Evolutionary conservation across 352 stramenopile genomes (phyloP), one percentile per base, ranked within the genome.

Genomic region (Pythium rhizo-oryzae): DNA sequence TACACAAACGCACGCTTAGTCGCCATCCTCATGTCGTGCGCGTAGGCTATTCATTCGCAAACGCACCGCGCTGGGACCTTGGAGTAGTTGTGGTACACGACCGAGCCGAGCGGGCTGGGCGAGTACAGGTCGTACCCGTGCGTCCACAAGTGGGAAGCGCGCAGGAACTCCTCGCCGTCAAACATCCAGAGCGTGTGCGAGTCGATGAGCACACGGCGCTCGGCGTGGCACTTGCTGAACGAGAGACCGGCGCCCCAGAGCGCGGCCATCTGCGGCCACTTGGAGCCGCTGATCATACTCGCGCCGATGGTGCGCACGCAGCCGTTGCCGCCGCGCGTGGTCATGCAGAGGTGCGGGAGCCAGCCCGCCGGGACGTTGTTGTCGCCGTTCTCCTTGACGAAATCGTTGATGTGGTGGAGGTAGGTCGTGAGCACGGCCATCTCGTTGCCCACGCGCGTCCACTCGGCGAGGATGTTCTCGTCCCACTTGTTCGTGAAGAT

Each of bases 401-500:
- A 94, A 69, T 94, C 77, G 73, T 95, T 81, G 54, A 92, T 82
- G 67, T 95, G 79, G 66, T 95, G 87, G 60, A 94, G 35, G 59
- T 96, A 96, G 49, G 84, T 93, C 12, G 85, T 81, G 33, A 96
- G 70, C 58, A 96, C 76, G 8, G 85, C 88, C 88, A 94, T 96
- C 41, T 96, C 88, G 64, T 96, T 96, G 62, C 82, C 70, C 12
- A 92, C 70, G 12, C 79, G 78, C 60, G 72, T 88, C 88, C 85
- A 96, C 30, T 96, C 85, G 33, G 74, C 71, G 35, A 96, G 23
- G 2, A 96, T 28, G 53, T 91, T 82, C 23, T 87, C 72, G 61
- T 96, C 88, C 88, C 88, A 96, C 9, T 79, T 67, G 70, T 93
- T 94, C 24, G 88, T 94, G 59, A 96, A 96, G 69, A 96, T 90